These are phyloP conservation scores for Ophiocordyceps camponoti-leonardi DNA, from an alignment of 2,329 filamentous ascomycete genomes.

Conservation along the genomic window DNA sequence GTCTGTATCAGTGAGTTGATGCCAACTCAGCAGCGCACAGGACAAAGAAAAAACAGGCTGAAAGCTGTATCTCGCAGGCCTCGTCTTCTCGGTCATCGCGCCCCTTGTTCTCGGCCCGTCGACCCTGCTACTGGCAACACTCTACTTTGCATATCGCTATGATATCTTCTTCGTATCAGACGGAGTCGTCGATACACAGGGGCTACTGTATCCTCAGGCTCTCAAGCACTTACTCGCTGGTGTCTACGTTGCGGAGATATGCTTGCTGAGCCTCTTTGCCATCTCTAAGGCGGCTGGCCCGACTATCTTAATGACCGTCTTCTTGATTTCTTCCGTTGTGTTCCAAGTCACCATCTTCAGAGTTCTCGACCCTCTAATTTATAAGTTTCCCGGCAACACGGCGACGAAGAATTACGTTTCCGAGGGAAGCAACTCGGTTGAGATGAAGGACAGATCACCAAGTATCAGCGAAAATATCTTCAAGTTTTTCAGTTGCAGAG, in stretches of 20 bases:
- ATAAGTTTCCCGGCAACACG: slow-evolving; percentile 50
- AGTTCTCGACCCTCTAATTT: slow-evolving; percentile 54
- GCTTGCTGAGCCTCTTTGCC: slow-evolving; percentile 66
- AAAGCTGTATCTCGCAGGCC: slow-evolving; percentile 18
- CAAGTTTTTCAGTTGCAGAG: too few relatives aligned
- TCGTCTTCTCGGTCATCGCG: slow-evolving; percentile 72
- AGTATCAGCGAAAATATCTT: too few relatives aligned
- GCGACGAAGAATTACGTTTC: slow-evolving; percentile 23
- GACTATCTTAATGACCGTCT: slow-evolving; percentile 55
- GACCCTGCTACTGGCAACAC: slow-evolving; percentile 55
- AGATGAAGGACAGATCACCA: slow-evolving; percentile 3
- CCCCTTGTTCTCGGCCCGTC: slow-evolving; percentile 71
- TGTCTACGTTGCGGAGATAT: slow-evolving; percentile 64
- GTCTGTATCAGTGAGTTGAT: slow-evolving; percentile 42
- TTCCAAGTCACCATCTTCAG: slow-evolving; percentile 58
- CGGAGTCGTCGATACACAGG: slow-evolving; percentile 68
- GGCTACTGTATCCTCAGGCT: slow-evolving; percentile 72
- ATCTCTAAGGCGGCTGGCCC: slow-evolving; percentile 52
- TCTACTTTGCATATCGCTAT: slow-evolving; percentile 77
- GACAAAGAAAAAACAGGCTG: too few relatives aligned
- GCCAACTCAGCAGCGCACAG: too few relatives aligned
- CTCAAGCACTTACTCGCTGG: slow-evolving; percentile 75
- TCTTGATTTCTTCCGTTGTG: slow-evolving; percentile 58
- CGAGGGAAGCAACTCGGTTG: slow-evolving; percentile 9
- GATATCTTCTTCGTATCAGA: slow-evolving; percentile 72